Evolutionary conservation across 2,329 filamentous ascomycete species (phyloP).

Genomic region (Fusarium nodosum): DNA sequence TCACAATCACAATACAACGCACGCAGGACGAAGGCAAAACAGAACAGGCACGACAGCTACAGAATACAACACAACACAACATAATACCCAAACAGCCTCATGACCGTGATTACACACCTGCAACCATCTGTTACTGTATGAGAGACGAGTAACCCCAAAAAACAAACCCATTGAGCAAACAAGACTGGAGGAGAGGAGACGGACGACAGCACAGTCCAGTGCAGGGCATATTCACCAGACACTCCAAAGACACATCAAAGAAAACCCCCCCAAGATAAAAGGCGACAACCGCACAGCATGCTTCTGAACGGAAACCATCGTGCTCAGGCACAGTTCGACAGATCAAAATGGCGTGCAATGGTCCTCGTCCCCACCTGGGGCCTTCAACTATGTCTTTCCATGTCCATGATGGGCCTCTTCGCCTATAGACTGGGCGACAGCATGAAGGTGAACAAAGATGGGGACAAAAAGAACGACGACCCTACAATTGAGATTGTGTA

Average conservation of each 20-base stretch:
- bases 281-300: constrained; percentile 10
- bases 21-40: constrained; percentile 36
- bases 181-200: constrained; percentile 28
- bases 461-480: constrained; percentile 56
- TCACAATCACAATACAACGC: constrained; percentile 2
- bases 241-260: constrained; percentile 5
- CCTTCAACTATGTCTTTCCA: constrained; percentile 61
- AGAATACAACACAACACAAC: neutral
- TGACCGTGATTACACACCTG: constrained; percentile 13
- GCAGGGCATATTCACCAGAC: constrained; percentile 3
- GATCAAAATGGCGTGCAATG: constrained; percentile 64
- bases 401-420: constrained; percentile 65
- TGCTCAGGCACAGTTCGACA: constrained; percentile 66
- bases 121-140: constrained; percentile 10
- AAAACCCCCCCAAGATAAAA: neutral
- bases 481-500: constrained; percentile 66
- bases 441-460: constrained; percentile 58
- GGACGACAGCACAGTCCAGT: constrained; percentile 11
- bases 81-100: constrained; percentile 8
- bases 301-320: constrained; percentile 59
- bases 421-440: constrained; percentile 66
- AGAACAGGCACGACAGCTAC: constrained; percentile 7
- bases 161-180: constrained; percentile 27
- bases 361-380: constrained; percentile 66
- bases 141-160: constrained; percentile 18